Conservation (phyloP, 805 yeast genomes). For the Starmera caribaea region DNA sequence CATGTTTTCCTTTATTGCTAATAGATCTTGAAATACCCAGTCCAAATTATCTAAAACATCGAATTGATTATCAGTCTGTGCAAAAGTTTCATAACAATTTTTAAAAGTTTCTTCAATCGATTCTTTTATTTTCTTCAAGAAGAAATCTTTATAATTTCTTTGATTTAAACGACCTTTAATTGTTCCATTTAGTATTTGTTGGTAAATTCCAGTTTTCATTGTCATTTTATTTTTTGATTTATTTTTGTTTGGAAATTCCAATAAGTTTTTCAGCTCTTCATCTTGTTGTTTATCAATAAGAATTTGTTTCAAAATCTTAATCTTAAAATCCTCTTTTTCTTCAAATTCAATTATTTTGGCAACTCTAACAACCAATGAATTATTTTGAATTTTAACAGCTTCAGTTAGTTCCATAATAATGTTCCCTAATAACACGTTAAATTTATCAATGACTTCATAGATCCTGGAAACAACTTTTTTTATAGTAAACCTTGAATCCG, state of each 20-base stretch:
- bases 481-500: conserved; percentile 64
- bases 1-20: conserved; percentile 52
- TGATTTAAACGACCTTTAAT: conserved; percentile 32
- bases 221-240: conserved; percentile 8
- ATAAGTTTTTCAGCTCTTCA: conserved; percentile 17
- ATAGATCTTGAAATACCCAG: conserved; percentile 78
- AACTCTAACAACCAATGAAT: conserved; percentile 56
- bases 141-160: conserved; percentile 54
- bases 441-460: conserved; percentile 39
- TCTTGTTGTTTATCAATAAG: conserved; percentile 21
- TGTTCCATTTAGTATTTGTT: conserved; percentile 31
- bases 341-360: conserved; percentile 76
- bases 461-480: conserved; percentile 37
- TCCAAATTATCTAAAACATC: conserved; percentile 59
- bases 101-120: conserved; percentile 60
- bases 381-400: conserved; percentile 58
- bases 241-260: conserved; percentile 9
- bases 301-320: conserved; percentile 24
- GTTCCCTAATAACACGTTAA: conserved; percentile 54
- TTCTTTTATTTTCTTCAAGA: conserved; percentile 46
- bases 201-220: conserved; percentile 20
- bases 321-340: conserved; percentile 65
- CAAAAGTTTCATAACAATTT: conserved; percentile 48
- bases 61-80: conserved; percentile 36
- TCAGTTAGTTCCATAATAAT: conserved; percentile 67